A percentile compares a stretch with the other conserved stretches of the same genome.
Evolutionary conservation across 768 basidiomycete species (phyloP).

Genomic region (Agaricus subrufescens): DNA sequence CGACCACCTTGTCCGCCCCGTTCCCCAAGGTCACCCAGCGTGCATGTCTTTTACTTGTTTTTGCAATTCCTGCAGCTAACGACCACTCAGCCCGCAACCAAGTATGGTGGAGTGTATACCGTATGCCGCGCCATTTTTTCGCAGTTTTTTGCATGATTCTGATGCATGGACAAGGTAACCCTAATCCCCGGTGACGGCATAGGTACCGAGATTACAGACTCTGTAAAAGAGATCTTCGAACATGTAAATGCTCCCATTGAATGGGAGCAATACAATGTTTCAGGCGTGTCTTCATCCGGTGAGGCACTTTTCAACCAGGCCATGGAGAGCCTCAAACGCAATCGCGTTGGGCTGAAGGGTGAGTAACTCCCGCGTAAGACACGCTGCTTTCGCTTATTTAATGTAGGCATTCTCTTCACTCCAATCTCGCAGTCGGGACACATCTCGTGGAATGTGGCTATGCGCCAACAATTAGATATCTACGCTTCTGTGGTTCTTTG

Average conservation of each 20-base stretch:
- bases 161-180: constrained; percentile 61
- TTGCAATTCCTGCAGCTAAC: background rate
- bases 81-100: constrained; percentile 63
- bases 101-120: constrained; percentile 91
- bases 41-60: constrained; percentile 36
- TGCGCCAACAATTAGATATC: constrained; percentile 99
- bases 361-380: constrained; percentile 13
- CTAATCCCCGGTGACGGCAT: constrained; percentile 98
- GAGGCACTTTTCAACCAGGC: constrained; percentile 96
- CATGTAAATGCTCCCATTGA: constrained; percentile 97
- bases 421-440: constrained; percentile 95
- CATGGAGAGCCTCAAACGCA: constrained; percentile 96
- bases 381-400: constrained; percentile 5
- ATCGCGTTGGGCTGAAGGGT: constrained; percentile 99
- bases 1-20: constrained; percentile 74
- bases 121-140: constrained; percentile 38
- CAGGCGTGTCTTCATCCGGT: constrained; percentile 90
- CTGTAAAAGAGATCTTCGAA: constrained; percentile 98
- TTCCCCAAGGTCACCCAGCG: constrained; percentile 72
- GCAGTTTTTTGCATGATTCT: constrained; percentile 15
- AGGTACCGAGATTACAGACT: constrained; percentile 94
- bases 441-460: constrained; percentile 99
- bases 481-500: constrained; percentile 98
- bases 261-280: constrained; percentile 98
- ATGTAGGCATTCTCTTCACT: constrained; percentile 92